Conservation (phyloP, 164 flowering plant species). For the Berberis vulgaris region DNA sequence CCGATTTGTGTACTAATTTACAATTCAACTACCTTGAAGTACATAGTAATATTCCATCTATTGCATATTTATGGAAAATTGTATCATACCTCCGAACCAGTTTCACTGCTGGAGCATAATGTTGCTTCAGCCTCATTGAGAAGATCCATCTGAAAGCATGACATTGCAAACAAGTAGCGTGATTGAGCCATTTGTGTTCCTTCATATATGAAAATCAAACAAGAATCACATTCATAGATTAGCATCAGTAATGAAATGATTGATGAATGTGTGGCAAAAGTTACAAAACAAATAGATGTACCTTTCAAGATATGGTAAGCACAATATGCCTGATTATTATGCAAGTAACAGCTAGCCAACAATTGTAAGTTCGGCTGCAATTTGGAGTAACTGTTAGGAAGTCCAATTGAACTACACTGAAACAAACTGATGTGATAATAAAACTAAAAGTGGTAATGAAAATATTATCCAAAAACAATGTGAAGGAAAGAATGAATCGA, state of each 20-base stretch:
- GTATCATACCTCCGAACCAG: slow-evolving; percentile 59
- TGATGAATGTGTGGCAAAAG: background rate
- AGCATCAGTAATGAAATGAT: background rate
- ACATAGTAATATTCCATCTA: no score
- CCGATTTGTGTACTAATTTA: no score
- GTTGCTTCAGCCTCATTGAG: slow-evolving; percentile 86
- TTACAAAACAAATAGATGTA: slow-evolving; percentile 13
- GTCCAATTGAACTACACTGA: background rate
- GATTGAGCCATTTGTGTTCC: slow-evolving; percentile 86
- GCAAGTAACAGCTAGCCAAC: slow-evolving; percentile 86
- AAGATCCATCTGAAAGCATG: slow-evolving; percentile 98
- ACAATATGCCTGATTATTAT: slow-evolving; percentile 70
- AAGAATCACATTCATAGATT: slow-evolving; percentile 12
- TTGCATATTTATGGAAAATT: background rate
- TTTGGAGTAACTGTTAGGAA: slow-evolving; percentile 1
- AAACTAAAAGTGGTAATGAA: no score
- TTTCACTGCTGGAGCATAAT: slow-evolving; percentile 58
- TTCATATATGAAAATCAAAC: slow-evolving; percentile 27
- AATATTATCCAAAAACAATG: no score
- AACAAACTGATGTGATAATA: no score
- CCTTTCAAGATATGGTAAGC: slow-evolving; percentile 94
- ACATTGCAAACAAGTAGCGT: slow-evolving; percentile 94
- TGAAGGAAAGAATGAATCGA: no score
- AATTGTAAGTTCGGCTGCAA: slow-evolving; percentile 78
- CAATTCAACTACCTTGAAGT: no score